Evolutionary conservation across 192 early-diverging fungal species (phyloP).

Genomic region (Entomortierella lignicola): DNA sequence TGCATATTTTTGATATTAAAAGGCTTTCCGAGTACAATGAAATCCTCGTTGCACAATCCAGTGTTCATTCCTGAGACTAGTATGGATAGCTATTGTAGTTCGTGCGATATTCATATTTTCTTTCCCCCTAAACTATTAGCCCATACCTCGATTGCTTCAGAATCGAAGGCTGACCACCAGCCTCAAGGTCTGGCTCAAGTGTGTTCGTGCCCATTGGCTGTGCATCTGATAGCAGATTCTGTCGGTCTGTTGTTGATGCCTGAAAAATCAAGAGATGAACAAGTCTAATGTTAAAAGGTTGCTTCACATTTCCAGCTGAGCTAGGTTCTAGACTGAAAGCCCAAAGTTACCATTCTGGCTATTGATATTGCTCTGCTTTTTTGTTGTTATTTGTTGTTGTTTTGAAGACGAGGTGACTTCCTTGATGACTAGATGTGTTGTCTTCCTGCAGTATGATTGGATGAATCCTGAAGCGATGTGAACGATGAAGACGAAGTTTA

Average conservation of each 20-base stretch:
- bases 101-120: not conserved
- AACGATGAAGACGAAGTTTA: too few species aligned
- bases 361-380: too few species aligned
- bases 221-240: slow-evolving; percentile 46
- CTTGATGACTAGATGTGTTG: too few species aligned
- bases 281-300: not conserved
- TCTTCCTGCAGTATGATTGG: too few species aligned
- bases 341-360: too few species aligned
- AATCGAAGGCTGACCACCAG: slow-evolving; percentile 46
- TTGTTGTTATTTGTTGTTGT: too few species aligned
- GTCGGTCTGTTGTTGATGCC: slow-evolving; percentile 37
- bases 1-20: too few species aligned
- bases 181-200: slow-evolving; percentile 56
- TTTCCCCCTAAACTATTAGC: not conserved
- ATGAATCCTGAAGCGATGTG: too few species aligned
- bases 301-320: too few species aligned
- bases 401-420: too few species aligned
- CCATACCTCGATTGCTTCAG: slow-evolving; percentile 53
- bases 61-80: not conserved
- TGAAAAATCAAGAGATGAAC: not conserved
- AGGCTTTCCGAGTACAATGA: too few species aligned
- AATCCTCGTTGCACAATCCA: not conserved
- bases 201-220: slow-evolving; percentile 50
- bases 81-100: not conserved
- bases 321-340: too few species aligned